Percentiles rank a stretch among this genome's conserved stretches.
These are phyloP conservation scores for Atalantia buxifolia DNA, from an alignment of 345 rosid species.

Conservation along the genomic window DNA sequence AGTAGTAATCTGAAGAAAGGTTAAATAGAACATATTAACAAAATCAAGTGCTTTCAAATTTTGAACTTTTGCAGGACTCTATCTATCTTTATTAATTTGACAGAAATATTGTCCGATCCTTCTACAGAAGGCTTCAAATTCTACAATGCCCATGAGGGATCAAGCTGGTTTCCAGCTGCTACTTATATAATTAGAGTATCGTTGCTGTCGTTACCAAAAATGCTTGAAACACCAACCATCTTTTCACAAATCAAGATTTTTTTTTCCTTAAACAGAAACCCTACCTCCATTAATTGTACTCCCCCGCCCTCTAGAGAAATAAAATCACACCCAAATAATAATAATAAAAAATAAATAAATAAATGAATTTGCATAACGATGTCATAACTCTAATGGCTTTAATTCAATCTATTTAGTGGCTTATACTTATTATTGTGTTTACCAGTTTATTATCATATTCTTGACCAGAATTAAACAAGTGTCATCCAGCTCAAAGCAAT, in stretches of 20 bases:
- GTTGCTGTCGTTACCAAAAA: background rate
- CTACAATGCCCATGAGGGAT: background rate
- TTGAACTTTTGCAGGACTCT: too few relatives aligned
- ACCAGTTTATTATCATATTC: background rate
- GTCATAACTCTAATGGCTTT: background rate
- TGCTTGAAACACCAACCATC: slow-evolving; percentile 1
- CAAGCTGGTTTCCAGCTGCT: background rate
- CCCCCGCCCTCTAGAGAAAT: background rate
- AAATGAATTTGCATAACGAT: background rate
- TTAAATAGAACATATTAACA: too few relatives aligned
- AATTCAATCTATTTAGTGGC: background rate
- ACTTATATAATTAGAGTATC: background rate
- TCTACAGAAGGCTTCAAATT: background rate
- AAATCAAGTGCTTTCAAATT: too few relatives aligned
- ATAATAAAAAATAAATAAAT: too few relatives aligned
- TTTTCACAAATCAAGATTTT: background rate
- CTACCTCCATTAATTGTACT: background rate
- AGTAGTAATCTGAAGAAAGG: too few relatives aligned
- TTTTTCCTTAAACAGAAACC: background rate
- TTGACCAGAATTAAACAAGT: background rate
- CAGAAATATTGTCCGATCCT: too few relatives aligned
- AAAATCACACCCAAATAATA: background rate
- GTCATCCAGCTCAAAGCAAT: background rate
- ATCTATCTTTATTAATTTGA: too few relatives aligned
- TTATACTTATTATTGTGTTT: too few relatives aligned